Percentiles rank a stretch among this genome's conserved stretches.
These are phyloP conservation scores for Raffaelea arxii DNA, from an alignment of 2,329 filamentous ascomycete genomes.

Conservation along the genomic window DNA sequence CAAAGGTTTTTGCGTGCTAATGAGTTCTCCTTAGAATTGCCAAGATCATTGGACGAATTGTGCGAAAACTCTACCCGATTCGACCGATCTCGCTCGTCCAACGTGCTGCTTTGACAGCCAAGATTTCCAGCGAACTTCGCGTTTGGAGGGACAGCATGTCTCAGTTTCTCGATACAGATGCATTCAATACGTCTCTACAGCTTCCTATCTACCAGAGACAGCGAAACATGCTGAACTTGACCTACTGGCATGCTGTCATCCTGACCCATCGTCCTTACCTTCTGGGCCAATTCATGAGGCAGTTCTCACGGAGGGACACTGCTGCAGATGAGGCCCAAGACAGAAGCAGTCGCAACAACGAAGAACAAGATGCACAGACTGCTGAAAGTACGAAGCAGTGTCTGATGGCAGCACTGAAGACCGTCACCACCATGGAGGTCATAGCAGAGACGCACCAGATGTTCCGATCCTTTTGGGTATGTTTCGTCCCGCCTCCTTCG, in stretches of 20 bases:
- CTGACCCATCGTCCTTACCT: slow-evolving; percentile 28
- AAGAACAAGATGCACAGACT: slow-evolving; percentile 1
- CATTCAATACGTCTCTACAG: background rate
- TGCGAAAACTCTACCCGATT: slow-evolving; percentile 25
- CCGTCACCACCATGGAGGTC: slow-evolving; percentile 27
- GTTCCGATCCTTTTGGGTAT: slow-evolving; percentile 30
- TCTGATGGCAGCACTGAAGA: slow-evolving; percentile 28
- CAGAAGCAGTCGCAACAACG: background rate
- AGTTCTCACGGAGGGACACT: slow-evolving; percentile 10
- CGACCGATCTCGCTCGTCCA: slow-evolving; percentile 19
- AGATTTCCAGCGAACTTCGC: slow-evolving; percentile 19
- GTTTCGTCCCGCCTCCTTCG: background rate
- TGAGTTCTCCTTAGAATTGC: slow-evolving; percentile 16
- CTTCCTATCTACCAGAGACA: slow-evolving; percentile 18
- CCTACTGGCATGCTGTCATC: slow-evolving; percentile 33
- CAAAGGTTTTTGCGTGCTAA: background rate
- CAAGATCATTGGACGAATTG: slow-evolving; percentile 24
- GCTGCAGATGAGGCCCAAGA: background rate
- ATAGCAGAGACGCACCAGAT: slow-evolving; percentile 24
- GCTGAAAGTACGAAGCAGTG: slow-evolving; percentile 15
- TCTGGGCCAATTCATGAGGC: slow-evolving; percentile 21
- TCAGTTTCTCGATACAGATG: slow-evolving; percentile 28
- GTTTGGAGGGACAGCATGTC: slow-evolving; percentile 24
- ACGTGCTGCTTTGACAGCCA: slow-evolving; percentile 17
- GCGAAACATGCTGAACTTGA: slow-evolving; percentile 29